Evolutionary conservation across 139 green algal genomes (phyloP).

Genomic region (Chlorella sp.): DNA sequence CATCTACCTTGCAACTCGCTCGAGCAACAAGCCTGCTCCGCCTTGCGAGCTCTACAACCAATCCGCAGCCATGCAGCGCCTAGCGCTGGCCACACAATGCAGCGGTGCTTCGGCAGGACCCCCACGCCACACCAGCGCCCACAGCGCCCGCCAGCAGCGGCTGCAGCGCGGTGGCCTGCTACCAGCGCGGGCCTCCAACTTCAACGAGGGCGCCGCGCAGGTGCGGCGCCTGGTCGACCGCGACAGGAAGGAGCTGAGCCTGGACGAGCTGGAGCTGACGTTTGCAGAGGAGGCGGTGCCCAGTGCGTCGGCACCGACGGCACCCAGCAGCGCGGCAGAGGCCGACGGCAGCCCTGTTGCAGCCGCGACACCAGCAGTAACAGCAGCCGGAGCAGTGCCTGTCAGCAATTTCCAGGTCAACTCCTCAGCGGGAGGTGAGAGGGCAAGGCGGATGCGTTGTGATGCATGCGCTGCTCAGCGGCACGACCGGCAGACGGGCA

Average conservation of each 20-base stretch:
- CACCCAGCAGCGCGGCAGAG: background rate
- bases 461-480: background rate
- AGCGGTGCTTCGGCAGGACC: background rate
- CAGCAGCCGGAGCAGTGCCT: background rate
- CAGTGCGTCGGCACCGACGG: background rate
- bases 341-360: background rate
- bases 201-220: slow-evolving; percentile 73
- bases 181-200: slow-evolving; percentile 1
- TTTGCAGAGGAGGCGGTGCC: slow-evolving; percentile 41
- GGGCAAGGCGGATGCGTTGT: background rate
- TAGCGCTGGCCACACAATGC: background rate
- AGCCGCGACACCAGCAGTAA: background rate
- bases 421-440: slow-evolving; percentile 17
- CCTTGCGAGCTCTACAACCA: background rate
- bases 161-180: background rate
- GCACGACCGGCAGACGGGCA: background rate
- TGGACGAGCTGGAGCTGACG: slow-evolving; percentile 47
- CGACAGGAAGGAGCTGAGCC: slow-evolving; percentile 77
- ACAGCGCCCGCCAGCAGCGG: background rate
- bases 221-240: slow-evolving; percentile 77
- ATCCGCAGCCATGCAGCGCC: background rate
- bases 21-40: too few species aligned
- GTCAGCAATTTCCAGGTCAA: slow-evolving; percentile 13
- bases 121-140: background rate
- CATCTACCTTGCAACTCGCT: too few species aligned